Percentiles rank a stretch among this genome's conserved stretches.
phyloP scores from a whole-genome alignment of 1,284 basidiomycete species.

The Termitomyces sp. region DNA sequence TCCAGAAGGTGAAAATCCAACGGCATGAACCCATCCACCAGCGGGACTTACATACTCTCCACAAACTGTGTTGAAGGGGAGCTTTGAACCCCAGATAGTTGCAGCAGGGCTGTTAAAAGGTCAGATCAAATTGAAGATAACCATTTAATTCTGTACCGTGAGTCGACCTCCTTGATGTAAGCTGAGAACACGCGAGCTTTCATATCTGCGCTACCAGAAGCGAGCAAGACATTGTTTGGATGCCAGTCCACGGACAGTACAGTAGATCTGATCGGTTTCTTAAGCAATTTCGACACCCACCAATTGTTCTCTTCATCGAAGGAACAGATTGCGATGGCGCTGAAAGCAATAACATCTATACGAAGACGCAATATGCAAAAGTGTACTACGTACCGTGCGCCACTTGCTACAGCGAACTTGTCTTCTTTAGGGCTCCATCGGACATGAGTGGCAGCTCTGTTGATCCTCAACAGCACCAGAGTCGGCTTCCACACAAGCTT shows the following conservation, averaged over 20 bases:
- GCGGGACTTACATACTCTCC: conserved; percentile 87
- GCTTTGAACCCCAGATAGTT: conserved; percentile 93
- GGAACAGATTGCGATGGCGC: conserved; percentile 90
- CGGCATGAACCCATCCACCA: conserved; percentile 96
- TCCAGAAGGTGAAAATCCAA: conserved; percentile 94
- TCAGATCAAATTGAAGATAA: background rate
- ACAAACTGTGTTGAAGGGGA: conserved; percentile 97
- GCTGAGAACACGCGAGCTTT: conserved; percentile 98
- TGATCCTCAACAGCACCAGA: conserved; percentile 92
- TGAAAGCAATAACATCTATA: conserved; percentile 21
- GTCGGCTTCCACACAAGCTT: conserved; percentile 89
- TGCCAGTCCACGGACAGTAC: conserved; percentile 97
- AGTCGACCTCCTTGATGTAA: conserved; percentile 99
- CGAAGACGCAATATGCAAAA: conserved; percentile 2
- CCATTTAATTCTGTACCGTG: conserved; percentile 48
- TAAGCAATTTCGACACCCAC: conserved; percentile 98
- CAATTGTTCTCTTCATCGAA: conserved; percentile 98
- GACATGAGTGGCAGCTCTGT: conserved; percentile 93
- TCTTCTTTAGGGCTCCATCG: conserved; percentile 97
- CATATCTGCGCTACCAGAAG: conserved; percentile 92
- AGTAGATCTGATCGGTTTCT: conserved; percentile 94
- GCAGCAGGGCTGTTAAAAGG: conserved; percentile 65
- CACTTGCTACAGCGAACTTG: conserved; percentile 98
- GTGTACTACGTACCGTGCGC: conserved; percentile 66
- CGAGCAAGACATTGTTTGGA: conserved; percentile 93